A percentile compares a stretch with the other conserved stretches of the same genome.
Conservation (phyloP, 2,329 filamentous ascomycete genomes). For the Dryadomyces sulphureus region DNA sequence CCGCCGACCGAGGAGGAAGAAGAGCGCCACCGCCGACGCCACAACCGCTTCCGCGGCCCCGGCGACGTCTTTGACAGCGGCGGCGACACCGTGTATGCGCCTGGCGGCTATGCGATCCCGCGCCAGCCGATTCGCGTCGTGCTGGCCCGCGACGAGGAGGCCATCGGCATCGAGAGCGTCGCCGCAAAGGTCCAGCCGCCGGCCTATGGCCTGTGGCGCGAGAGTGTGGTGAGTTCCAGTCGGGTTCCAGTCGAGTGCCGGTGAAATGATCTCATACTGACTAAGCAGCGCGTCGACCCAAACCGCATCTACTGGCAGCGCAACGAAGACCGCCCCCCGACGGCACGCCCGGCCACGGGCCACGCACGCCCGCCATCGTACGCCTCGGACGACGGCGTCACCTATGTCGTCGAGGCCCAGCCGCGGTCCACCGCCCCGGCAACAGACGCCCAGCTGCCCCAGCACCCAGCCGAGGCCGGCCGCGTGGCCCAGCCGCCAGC, state of each 20-base stretch:
- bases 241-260: neutral
- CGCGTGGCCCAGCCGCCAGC: slow-evolving; percentile 12
- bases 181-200: slow-evolving; percentile 52
- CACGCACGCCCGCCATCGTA: slow-evolving; percentile 55
- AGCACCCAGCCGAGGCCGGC: slow-evolving; percentile 27
- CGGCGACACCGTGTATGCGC: slow-evolving; percentile 27
- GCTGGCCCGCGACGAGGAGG: slow-evolving; percentile 60
- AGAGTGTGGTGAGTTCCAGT: slow-evolving; percentile 55
- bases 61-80: slow-evolving; percentile 11
- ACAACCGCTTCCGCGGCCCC: slow-evolving; percentile 9
- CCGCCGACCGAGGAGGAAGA: slow-evolving; percentile 22
- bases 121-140: slow-evolving; percentile 62
- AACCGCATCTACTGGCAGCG: slow-evolving; percentile 71
- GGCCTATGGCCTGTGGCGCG: slow-evolving; percentile 73
- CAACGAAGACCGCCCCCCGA: slow-evolving; percentile 27
- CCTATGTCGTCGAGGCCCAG: slow-evolving; percentile 22
- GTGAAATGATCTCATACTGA: neutral
- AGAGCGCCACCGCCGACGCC: slow-evolving; percentile 13
- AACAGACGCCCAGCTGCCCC: slow-evolving; percentile 18
- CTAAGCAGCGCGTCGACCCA: slow-evolving; percentile 56
- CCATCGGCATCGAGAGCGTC: slow-evolving; percentile 39
- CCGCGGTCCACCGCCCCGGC: slow-evolving; percentile 27
- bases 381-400: slow-evolving; percentile 48
- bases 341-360: slow-evolving; percentile 7
- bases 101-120: slow-evolving; percentile 55